These are phyloP conservation scores for Cercospora zeina DNA, from an alignment of 2,329 filamentous ascomycete genomes.

Conservation along the genomic window DNA sequence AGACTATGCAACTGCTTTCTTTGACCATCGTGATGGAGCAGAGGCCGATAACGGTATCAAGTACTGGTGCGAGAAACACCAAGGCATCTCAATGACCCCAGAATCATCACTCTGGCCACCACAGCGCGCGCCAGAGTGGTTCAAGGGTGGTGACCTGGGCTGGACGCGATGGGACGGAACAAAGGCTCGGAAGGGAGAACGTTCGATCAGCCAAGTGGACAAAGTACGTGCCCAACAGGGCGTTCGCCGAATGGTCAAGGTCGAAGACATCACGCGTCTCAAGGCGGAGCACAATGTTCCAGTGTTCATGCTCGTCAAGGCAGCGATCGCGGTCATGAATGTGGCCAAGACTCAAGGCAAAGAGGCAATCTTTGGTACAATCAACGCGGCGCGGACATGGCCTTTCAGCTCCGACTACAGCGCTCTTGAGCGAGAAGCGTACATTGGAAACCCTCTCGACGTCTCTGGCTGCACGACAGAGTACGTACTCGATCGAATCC, in stretches of 20 bases:
- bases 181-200: constrained; percentile 34
- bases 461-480: constrained; percentile 42
- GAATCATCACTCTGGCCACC: constrained; percentile 36
- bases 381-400: constrained; percentile 40
- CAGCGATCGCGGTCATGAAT: constrained; percentile 39
- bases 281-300: constrained; percentile 38
- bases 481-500: constrained; percentile 39
- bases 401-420: constrained; percentile 38
- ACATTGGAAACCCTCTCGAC: constrained; percentile 38
- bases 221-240: constrained; percentile 37
- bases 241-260: constrained; percentile 33
- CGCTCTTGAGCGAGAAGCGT: constrained; percentile 34
- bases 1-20: constrained; percentile 39
- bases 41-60: constrained; percentile 37
- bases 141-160: constrained; percentile 38
- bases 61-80: constrained; percentile 38
- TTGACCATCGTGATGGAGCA: constrained; percentile 33
- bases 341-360: constrained; percentile 35
- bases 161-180: constrained; percentile 36
- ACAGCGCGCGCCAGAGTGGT: constrained; percentile 38
- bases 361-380: constrained; percentile 39
- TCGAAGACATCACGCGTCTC: constrained; percentile 35
- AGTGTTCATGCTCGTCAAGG: constrained; percentile 41
- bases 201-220: constrained; percentile 24
- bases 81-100: constrained; percentile 33